These are phyloP conservation scores for Tolypocladium tropicale DNA, from an alignment of 2,329 filamentous ascomycete genomes.

Conservation along the genomic window DNA sequence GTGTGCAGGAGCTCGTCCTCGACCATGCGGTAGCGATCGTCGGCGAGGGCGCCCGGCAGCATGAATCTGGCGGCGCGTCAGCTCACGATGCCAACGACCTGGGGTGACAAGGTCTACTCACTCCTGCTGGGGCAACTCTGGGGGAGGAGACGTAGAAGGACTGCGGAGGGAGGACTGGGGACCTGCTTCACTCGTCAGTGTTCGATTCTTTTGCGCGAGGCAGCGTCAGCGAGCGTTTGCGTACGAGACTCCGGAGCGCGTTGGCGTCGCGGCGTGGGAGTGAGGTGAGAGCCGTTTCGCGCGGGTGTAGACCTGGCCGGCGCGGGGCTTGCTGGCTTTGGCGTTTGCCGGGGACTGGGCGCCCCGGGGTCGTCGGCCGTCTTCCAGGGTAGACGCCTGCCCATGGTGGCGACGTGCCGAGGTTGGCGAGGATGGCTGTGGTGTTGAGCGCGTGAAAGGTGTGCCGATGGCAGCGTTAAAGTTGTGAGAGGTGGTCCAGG, in stretches of 20 bases:
- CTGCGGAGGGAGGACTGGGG: conserved; percentile 18
- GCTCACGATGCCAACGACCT: neutral
- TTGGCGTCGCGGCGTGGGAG: conserved; percentile 2
- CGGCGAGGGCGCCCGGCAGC: conserved; percentile 51
- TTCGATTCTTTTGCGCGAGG: neutral
- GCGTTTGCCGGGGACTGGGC: conserved; percentile 5
- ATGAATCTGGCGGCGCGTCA: conserved; percentile 39
- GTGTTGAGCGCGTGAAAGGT: neutral
- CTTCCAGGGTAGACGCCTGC: conserved; percentile 43
- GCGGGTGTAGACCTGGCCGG: neutral
- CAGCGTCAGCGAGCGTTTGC: neutral
- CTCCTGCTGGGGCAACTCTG: conserved; percentile 36
- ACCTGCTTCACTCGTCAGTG: neutral
- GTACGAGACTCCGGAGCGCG: neutral
- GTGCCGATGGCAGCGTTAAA: too few relatives aligned
- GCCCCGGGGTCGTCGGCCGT: conserved; percentile 4
- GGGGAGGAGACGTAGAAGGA: conserved; percentile 42
- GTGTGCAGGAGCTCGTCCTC: conserved; percentile 67
- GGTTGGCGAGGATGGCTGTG: neutral
- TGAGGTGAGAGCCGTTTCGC: neutral
- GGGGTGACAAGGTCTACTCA: conserved; percentile 13
- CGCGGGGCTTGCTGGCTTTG: neutral
- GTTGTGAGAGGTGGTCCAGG: neutral
- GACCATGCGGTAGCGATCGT: conserved; percentile 72
- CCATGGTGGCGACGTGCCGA: conserved; percentile 24